Percentiles rank a stretch among this genome's conserved stretches.
These are phyloP conservation scores for Rhizopogon sp. DNA, from an alignment of 768 basidiomycete genomes.

Conservation along the genomic window DNA sequence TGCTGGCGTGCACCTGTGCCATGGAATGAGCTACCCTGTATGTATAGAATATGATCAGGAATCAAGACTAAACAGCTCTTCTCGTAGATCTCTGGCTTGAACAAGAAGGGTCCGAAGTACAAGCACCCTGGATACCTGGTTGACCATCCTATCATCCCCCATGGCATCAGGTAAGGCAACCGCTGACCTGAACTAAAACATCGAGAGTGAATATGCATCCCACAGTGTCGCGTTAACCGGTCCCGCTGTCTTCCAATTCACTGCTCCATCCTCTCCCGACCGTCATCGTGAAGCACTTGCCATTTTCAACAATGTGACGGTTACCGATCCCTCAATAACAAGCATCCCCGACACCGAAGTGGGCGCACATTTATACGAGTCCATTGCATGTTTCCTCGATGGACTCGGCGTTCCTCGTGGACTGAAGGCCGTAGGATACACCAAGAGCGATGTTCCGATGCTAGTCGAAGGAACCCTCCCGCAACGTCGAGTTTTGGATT, in stretches of 20 bases:
- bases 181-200: not conserved
- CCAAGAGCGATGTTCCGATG: slow-evolving; percentile 54
- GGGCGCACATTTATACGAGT: slow-evolving; percentile 75
- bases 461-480: slow-evolving; percentile 92
- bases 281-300: slow-evolving; percentile 87
- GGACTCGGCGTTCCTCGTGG: slow-evolving; percentile 82
- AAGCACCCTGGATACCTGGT: slow-evolving; percentile 86
- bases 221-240: slow-evolving; percentile 81
- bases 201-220: slow-evolving; percentile 4
- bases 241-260: slow-evolving; percentile 94
- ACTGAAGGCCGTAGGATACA: slow-evolving; percentile 77
- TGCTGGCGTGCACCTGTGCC: slow-evolving; percentile 87
- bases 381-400: slow-evolving; percentile 86
- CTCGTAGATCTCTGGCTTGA: slow-evolving; percentile 80
- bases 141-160: slow-evolving; percentile 89
- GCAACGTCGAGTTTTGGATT: slow-evolving; percentile 85
- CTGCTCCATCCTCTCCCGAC: slow-evolving; percentile 87
- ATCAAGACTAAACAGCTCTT: not conserved
- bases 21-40: slow-evolving; percentile 87
- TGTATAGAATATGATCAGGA: slow-evolving; percentile 17
- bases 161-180: slow-evolving; percentile 65
- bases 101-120: slow-evolving; percentile 92
- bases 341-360: slow-evolving; percentile 77
- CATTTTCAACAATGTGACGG: slow-evolving; percentile 66
- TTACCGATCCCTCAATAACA: slow-evolving; percentile 64